These are phyloP conservation scores for Aspergillus fijiensis DNA, from an alignment of 2,329 filamentous ascomycete genomes.

Conservation along the genomic window DNA sequence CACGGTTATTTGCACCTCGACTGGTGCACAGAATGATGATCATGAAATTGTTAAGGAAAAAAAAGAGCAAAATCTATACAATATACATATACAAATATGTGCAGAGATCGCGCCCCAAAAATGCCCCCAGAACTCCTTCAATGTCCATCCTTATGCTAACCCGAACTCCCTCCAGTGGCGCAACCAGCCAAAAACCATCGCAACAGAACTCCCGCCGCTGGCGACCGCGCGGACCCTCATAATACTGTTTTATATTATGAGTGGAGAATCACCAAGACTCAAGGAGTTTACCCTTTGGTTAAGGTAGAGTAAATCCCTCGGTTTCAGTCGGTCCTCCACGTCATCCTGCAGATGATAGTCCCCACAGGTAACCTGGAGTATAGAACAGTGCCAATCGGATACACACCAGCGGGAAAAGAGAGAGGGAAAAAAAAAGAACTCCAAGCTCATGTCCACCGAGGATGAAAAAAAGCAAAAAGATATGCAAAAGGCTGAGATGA, in stretches of 20 bases:
- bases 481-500: neutral
- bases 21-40: neutral
- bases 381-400: neutral
- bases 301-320: neutral
- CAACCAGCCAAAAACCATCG: neutral
- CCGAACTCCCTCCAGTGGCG: neutral
- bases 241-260: neutral
- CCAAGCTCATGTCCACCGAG: neutral
- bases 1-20: too few relatives aligned
- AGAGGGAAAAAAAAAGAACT: neutral
- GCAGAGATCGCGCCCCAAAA: neutral
- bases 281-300: neutral
- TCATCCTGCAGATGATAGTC: slow-evolving; percentile 20
- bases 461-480: neutral
- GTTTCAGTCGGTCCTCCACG: slow-evolving; percentile 11
- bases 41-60: neutral
- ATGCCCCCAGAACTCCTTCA: neutral
- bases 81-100: neutral
- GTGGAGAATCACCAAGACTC: neutral
- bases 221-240: neutral
- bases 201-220: neutral
- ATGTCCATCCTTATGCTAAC: neutral
- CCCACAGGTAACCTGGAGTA: neutral
- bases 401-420: neutral
- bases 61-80: neutral